Conservation (phyloP, 768 basidiomycete genomes). For the Amanita pallidorosea region DNA sequence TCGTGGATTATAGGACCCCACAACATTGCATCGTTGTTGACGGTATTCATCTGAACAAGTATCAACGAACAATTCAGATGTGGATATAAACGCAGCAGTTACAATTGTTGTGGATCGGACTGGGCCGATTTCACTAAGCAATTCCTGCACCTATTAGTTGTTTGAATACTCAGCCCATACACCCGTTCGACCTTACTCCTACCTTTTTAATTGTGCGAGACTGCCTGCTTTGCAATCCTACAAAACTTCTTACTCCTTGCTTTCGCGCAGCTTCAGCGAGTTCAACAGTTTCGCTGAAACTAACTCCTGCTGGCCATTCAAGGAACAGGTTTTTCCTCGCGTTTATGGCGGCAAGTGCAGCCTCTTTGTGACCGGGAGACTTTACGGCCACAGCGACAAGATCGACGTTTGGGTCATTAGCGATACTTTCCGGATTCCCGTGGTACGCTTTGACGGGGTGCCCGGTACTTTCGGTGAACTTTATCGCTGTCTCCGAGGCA, state of each 20-base stretch:
- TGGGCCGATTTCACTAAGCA: no score
- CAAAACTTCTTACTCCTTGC: constrained; percentile 19
- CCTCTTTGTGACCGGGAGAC: constrained; percentile 17
- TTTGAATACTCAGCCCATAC: no score
- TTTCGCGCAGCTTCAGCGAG: constrained; percentile 20
- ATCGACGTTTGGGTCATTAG: constrained; percentile 25
- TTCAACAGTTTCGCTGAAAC: constrained; percentile 20
- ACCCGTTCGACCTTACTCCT: not conserved
- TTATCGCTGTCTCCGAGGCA: constrained; percentile 17
- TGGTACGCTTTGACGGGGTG: constrained; percentile 22
- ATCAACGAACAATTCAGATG: no score
- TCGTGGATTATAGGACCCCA: no score
- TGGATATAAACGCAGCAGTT: no score
- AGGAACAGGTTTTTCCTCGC: constrained; percentile 27
- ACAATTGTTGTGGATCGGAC: no score
- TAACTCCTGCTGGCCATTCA: constrained; percentile 28
- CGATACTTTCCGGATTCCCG: constrained; percentile 18
- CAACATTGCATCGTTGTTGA: no score
- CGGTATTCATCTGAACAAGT: no score
- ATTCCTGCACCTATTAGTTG: no score
- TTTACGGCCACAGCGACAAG: constrained; percentile 25
- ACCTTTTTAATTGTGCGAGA: constrained; percentile 20
- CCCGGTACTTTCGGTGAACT: constrained; percentile 16
- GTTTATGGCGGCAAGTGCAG: constrained; percentile 20
- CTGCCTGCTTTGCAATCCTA: constrained; percentile 24